Percentiles rank a stretch among this genome's conserved stretches.
Conservation (phyloP, 208 protist species). For the Crithidia sp. region DNA sequence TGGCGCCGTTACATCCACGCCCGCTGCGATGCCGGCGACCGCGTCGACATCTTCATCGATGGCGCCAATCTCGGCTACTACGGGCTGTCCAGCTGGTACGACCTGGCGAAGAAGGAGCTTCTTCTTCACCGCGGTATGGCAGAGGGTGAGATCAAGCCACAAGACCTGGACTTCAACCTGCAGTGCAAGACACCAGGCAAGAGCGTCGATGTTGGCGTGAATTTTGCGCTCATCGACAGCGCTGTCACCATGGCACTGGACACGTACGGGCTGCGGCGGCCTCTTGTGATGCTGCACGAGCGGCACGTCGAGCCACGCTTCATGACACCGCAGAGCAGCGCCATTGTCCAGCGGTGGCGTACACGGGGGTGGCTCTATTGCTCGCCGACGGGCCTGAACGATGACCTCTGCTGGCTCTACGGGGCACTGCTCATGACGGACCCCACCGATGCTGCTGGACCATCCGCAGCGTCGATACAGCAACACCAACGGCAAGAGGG, state of each 20-base stretch:
- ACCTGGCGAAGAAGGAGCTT: constrained; percentile 51
- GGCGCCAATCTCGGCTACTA: constrained; percentile 89
- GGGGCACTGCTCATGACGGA: constrained; percentile 58
- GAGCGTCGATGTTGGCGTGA: constrained; percentile 64
- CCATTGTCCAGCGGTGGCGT: constrained; percentile 57
- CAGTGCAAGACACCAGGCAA: constrained; percentile 28
- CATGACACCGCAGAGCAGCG: constrained; percentile 34
- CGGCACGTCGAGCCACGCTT: constrained; percentile 59
- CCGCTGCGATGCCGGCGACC: constrained; percentile 29
- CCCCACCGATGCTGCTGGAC: constrained; percentile 35
- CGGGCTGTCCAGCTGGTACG: constrained; percentile 83
- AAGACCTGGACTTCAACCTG: constrained; percentile 38
- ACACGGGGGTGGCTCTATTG: constrained; percentile 47
- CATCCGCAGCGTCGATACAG: no score
- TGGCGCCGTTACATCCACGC: constrained; percentile 56
- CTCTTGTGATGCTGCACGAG: constrained; percentile 80
- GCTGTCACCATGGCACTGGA: constrained; percentile 46
- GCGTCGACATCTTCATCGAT: constrained; percentile 72
- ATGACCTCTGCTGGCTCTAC: constrained; percentile 85
- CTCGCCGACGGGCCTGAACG: constrained; percentile 69
- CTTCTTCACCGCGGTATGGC: constrained; percentile 37
- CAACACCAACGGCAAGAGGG: no score
- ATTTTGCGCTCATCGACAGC: constrained; percentile 71
- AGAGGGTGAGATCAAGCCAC: constrained; percentile 31
- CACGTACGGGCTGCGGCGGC: constrained; percentile 42